phyloP scores from a whole-genome alignment of 345 rosid species.

The Kandelia obovata region DNA sequence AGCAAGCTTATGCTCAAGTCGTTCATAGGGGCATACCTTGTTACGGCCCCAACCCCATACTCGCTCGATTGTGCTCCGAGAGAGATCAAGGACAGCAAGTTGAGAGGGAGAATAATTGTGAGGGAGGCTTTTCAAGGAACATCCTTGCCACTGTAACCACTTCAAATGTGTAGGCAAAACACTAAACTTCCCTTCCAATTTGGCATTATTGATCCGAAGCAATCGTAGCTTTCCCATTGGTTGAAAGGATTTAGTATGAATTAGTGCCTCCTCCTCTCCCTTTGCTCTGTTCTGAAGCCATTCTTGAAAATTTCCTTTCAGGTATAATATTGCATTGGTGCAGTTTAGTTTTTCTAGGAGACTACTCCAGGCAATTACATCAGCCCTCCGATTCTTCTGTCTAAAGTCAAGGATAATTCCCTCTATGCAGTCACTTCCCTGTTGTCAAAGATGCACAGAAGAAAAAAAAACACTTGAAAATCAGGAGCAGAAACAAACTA shows the following conservation, averaged over 20 bases:
- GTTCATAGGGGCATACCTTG: slow-evolving; percentile 25
- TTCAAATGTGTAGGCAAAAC: slow-evolving; percentile 47
- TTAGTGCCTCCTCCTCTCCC: slow-evolving; percentile 20
- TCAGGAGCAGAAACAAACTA: neutral
- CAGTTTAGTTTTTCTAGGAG: slow-evolving; percentile 5
- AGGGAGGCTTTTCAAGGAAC: slow-evolving; percentile 47
- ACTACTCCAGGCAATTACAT: neutral
- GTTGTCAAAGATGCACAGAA: neutral
- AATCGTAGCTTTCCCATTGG: slow-evolving; percentile 52
- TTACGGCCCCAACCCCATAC: slow-evolving; percentile 28
- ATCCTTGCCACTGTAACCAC: slow-evolving; percentile 73
- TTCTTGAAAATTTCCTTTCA: slow-evolving; percentile 17
- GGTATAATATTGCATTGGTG: slow-evolving; percentile 9
- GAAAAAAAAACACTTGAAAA: neutral
- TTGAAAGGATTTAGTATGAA: slow-evolving; percentile 36
- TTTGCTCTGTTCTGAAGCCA: slow-evolving; percentile 12
- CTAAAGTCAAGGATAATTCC: slow-evolving; percentile 44
- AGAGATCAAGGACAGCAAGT: slow-evolving; percentile 71
- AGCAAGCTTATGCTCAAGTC: neutral
- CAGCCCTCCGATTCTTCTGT: slow-evolving; percentile 21
- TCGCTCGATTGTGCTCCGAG: slow-evolving; percentile 43
- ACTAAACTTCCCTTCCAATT: slow-evolving; percentile 48
- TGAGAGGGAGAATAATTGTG: slow-evolving; percentile 29
- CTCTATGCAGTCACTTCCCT: slow-evolving; percentile 45
- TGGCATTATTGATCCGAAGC: slow-evolving; percentile 56